phyloP scores from a whole-genome alignment of 2,329 filamentous ascomycete species.

The Phyllosticta paracitricarpa region DNA sequence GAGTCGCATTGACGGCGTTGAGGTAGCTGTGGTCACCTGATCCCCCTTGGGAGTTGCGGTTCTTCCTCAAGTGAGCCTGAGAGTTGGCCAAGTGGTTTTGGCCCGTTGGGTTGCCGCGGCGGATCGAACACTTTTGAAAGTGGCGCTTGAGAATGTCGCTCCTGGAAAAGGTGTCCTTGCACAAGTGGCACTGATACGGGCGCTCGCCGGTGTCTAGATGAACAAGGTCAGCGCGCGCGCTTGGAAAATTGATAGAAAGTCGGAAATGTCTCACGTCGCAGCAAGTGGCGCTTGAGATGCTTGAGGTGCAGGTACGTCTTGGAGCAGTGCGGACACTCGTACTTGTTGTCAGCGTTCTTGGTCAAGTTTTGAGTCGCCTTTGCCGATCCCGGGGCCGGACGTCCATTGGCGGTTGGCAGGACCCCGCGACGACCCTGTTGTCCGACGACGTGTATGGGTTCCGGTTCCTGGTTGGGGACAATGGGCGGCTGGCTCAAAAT shows the following conservation, averaged over 20 bases:
- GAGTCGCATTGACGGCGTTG: slow-evolving; percentile 7
- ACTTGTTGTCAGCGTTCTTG: slow-evolving; percentile 96
- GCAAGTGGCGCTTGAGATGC: slow-evolving; percentile 90
- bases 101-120: slow-evolving; percentile 89
- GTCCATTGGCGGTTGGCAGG: slow-evolving; percentile 78
- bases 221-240: slow-evolving; percentile 17
- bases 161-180: slow-evolving; percentile 94
- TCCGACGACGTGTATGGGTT: slow-evolving; percentile 84
- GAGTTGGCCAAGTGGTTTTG: slow-evolving; percentile 91
- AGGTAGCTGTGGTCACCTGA: slow-evolving; percentile 24
- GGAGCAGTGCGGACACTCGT: slow-evolving; percentile 93
- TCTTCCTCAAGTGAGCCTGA: slow-evolving; percentile 77
- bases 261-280: slow-evolving; percentile 65
- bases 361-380: slow-evolving; percentile 81
- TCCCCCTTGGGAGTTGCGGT: slow-evolving; percentile 20
- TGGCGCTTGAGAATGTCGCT: slow-evolving; percentile 98
- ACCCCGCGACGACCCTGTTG: slow-evolving; percentile 90
- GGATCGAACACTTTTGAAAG: slow-evolving; percentile 97
- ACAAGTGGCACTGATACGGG: slow-evolving; percentile 95
- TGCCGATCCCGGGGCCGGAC: slow-evolving; percentile 66
- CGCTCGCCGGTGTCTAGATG: slow-evolving; percentile 83
- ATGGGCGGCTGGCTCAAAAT: slow-evolving; percentile 21
- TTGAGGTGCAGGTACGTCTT: slow-evolving; percentile 98
- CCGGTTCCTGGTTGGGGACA: slow-evolving; percentile 35
- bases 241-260: neutral